These are phyloP conservation scores for Cylindricascospora bacillispora DNA, from an alignment of 1,139 yeast species.

Conservation along the genomic window DNA sequence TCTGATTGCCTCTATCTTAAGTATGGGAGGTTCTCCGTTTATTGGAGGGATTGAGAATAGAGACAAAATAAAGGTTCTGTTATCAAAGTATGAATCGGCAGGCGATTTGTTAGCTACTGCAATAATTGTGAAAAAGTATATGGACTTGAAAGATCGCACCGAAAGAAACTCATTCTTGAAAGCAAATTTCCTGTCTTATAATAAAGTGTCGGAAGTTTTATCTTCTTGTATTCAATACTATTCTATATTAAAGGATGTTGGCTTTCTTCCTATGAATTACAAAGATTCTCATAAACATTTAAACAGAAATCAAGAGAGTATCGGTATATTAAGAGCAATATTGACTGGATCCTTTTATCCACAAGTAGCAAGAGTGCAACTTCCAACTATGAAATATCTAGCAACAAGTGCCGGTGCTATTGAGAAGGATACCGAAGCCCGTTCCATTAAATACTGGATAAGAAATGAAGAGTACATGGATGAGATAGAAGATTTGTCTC, in stretches of 20 bases:
- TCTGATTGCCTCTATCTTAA: constrained; percentile 61
- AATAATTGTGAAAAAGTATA: constrained; percentile 43
- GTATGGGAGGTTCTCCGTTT: constrained; percentile 60
- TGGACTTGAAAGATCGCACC: constrained; percentile 18
- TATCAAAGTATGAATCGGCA: constrained; percentile 31
- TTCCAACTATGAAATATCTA: constrained; percentile 68
- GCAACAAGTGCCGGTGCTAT: constrained; percentile 67
- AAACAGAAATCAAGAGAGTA: constrained; percentile 41
- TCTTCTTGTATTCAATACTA: constrained; percentile 59
- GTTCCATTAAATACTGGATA: constrained; percentile 59
- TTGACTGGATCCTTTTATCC: constrained; percentile 78
- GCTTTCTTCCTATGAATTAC: constrained; percentile 51
- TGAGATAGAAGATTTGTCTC: constrained; percentile 11
- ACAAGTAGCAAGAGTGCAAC: constrained; percentile 63
- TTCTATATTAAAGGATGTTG: constrained; percentile 58
- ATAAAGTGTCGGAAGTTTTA: constrained; percentile 56
- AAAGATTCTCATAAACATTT: constrained; percentile 16
- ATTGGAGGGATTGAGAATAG: constrained; percentile 48
- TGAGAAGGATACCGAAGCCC: constrained; percentile 74
- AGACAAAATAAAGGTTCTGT: constrained; percentile 43
- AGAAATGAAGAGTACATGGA: constrained; percentile 40
- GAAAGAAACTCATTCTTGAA: constrained; percentile 40
- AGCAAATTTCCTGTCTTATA: constrained; percentile 51
- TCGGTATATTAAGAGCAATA: constrained; percentile 46
- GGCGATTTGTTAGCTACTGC: constrained; percentile 72